Evolutionary conservation across 129 eudicot genomes (phyloP), one percentile per base, ranked within the genome.

Genomic region (Escallonia herrerae): DNA sequence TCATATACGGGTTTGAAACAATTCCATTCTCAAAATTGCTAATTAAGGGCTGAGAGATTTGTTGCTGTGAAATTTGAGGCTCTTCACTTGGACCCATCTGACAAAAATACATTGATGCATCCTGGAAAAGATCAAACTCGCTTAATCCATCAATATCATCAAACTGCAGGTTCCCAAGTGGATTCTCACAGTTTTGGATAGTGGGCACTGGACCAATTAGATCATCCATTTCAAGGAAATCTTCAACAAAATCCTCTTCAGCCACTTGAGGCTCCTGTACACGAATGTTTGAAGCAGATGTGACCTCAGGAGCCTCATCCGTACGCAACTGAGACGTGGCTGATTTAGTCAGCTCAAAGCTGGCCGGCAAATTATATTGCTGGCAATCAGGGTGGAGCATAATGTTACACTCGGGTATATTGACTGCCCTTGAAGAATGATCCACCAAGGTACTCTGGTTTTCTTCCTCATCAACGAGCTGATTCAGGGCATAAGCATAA

Each of bases 221-320:
- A 74, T 86, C 97, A 65, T 86, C 81, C 80, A 86, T 67, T 71
- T 90, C 97, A 58, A 90, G 81, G 70, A 79, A 90, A 77, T 82
- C 95, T 57, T 84, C 87, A 13, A 82, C 63, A 40, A 83, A 69
- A 59, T 72, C 76, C 50, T 79, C 84, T 55, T 68, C 86, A 11
- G 11, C 43, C 61, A 72, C 70, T 60, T 40, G 65, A 50, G 59
- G 55, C 58, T 66, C 65, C 48, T 42, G 68, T 8, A 11, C 68
- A 63, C 40, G 43, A 37, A 5, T 11, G 1, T 62, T 58, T 43
- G 77, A 60, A 67, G 55, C 70, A 62, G 79, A 72, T 41, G 83
- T 70, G 50, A 77, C 84, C 77, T 70, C 85, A 52, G 83, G 67
- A 8, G 65, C 73, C 72, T 77, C 86, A 7, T 60, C 69, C 33